These are phyloP conservation scores for Galerina sulciceps DNA, from an alignment of 768 basidiomycete species.

Conservation along the genomic window DNA sequence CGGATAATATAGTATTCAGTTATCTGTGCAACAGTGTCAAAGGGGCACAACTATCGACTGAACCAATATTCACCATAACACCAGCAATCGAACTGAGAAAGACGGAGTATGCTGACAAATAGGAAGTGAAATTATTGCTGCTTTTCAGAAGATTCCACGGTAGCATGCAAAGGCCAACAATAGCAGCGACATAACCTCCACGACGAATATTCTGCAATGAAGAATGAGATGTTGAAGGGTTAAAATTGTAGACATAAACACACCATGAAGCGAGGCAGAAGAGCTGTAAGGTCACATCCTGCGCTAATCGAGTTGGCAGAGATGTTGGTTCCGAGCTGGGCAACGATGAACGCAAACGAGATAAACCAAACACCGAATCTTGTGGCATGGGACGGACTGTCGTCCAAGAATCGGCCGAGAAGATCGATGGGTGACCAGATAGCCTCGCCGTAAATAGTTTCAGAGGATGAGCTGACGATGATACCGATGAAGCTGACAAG, in stretches of 20 bases:
- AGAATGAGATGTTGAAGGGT: background rate
- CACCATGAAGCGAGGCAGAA: slow-evolving; percentile 77
- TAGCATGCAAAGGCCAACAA: slow-evolving; percentile 75
- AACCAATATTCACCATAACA: slow-evolving; percentile 60
- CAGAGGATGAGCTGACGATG: slow-evolving; percentile 78
- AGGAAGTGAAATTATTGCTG: slow-evolving; percentile 78
- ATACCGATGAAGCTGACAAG: slow-evolving; percentile 82
- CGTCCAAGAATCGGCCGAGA: slow-evolving; percentile 69
- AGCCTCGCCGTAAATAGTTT: slow-evolving; percentile 75
- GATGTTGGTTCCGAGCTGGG: slow-evolving; percentile 73
- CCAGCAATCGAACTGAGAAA: slow-evolving; percentile 83
- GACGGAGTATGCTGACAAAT: slow-evolving; percentile 82
- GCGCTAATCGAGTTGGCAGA: slow-evolving; percentile 85
- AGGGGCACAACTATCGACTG: background rate
- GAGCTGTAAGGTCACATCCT: slow-evolving; percentile 81
- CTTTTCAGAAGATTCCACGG: slow-evolving; percentile 79
- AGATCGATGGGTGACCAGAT: slow-evolving; percentile 83
- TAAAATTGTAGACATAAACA: slow-evolving; percentile 22
- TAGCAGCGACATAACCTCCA: slow-evolving; percentile 82
- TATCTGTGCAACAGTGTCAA: slow-evolving; percentile 45
- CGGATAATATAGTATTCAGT: slow-evolving; percentile 80
- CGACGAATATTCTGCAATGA: slow-evolving; percentile 72
- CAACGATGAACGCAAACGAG: slow-evolving; percentile 76
- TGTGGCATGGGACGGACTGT: slow-evolving; percentile 62
- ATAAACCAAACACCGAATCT: slow-evolving; percentile 83